phyloP scores from a whole-genome alignment of 2,329 filamentous ascomycete genomes.

The Spiromastix sp. region DNA sequence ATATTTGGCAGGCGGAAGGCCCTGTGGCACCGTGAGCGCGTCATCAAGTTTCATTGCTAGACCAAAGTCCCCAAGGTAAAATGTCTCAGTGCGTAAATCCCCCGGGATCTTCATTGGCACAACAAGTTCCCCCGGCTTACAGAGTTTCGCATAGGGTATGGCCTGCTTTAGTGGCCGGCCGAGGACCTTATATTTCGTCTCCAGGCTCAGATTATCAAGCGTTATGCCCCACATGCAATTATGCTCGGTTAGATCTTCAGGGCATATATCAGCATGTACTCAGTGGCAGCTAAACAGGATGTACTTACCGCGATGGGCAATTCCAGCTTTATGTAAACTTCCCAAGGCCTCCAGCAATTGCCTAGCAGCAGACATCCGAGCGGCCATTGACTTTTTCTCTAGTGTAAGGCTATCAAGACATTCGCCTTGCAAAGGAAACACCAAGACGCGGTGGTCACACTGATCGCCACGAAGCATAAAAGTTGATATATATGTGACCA shows the following conservation, averaged over 20 bases:
- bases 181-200: slow-evolving; percentile 7
- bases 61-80: slow-evolving; percentile 10
- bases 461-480: slow-evolving; percentile 13
- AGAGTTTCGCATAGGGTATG: neutral
- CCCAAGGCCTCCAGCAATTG: slow-evolving; percentile 4
- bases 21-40: neutral
- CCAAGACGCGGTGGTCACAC: slow-evolving; percentile 10
- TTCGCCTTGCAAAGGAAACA: neutral
- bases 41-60: slow-evolving; percentile 7
- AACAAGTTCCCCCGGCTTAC: slow-evolving; percentile 8
- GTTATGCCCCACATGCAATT: slow-evolving; percentile 10
- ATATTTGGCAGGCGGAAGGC: slow-evolving; percentile 6
- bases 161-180: slow-evolving; percentile 8
- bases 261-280: no score
- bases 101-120: slow-evolving; percentile 5
- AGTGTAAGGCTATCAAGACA: neutral
- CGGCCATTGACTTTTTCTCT: neutral
- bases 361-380: slow-evolving; percentile 6
- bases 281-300: no score
- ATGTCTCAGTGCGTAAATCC: slow-evolving; percentile 4
- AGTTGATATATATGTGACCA: slow-evolving; percentile 14
- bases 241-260: slow-evolving; percentile 6
- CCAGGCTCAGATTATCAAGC: slow-evolving; percentile 5
- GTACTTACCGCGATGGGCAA: slow-evolving; percentile 2
- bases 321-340: slow-evolving; percentile 1